Conservation (phyloP, 768 basidiomycete genomes). For the Daedaleopsis sinensis region DNA sequence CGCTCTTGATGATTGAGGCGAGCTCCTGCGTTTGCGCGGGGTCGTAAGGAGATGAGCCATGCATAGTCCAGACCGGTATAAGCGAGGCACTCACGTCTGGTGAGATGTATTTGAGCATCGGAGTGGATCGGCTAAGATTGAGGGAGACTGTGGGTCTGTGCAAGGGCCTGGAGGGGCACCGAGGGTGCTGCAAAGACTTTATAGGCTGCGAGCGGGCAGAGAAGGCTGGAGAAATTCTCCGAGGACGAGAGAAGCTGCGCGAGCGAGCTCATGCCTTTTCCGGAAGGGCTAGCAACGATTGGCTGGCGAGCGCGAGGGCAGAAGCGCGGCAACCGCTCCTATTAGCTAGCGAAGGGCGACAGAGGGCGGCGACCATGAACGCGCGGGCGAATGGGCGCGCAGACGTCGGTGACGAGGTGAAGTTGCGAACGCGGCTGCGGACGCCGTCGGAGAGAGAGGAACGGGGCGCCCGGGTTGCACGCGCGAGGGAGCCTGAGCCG, state of each 20-base stretch:
- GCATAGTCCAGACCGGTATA: too few species aligned
- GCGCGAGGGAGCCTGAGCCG: not conserved
- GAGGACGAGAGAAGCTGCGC: slow-evolving; percentile 3
- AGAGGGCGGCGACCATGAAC: not conserved
- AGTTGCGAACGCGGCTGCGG: not conserved
- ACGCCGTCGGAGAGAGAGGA: not conserved
- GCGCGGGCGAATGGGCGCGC: not conserved
- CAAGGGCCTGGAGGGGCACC: not conserved
- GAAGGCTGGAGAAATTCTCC: not conserved
- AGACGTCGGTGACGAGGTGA: not conserved
- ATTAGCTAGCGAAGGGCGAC: not conserved
- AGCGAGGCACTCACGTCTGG: slow-evolving; percentile 36
- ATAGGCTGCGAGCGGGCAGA: slow-evolving; percentile 1
- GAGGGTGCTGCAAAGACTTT: not conserved
- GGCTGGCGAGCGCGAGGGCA: not conserved
- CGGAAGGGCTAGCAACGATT: slow-evolving; percentile 16
- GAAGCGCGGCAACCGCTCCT: not conserved
- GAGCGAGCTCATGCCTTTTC: slow-evolving; percentile 13
- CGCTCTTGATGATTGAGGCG: slow-evolving; percentile 67
- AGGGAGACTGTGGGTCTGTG: not conserved
- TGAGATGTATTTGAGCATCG: slow-evolving; percentile 43
- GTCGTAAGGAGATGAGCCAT: not conserved
- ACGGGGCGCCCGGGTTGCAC: not conserved
- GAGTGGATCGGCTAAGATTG: slow-evolving; percentile 4
- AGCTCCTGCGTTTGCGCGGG: slow-evolving; percentile 54